Conservation (phyloP, 2,329 filamentous ascomycete species). For the Stromatinia cepivora region DNA sequence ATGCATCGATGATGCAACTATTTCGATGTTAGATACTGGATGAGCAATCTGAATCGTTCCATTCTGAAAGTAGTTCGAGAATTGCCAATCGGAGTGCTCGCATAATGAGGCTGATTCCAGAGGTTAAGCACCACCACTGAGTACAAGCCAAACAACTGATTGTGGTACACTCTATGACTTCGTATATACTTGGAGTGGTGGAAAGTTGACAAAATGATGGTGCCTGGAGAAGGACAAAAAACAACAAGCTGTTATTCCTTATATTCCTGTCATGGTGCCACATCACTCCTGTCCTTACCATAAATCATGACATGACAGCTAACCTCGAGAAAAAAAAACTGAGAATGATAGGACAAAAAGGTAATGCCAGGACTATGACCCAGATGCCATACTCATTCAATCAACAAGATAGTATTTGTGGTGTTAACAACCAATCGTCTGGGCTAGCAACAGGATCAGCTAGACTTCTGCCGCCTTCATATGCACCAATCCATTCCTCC, state of each 20-base stretch:
- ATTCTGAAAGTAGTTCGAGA: not conserved
- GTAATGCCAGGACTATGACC: not conserved
- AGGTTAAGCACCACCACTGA: not conserved
- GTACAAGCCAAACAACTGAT: not conserved
- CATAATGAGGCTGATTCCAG: conserved; percentile 5
- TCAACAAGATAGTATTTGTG: not conserved
- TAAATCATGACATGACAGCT: not conserved
- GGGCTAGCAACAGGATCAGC: conserved; percentile 4
- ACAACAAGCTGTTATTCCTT: not conserved
- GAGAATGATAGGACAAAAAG: not conserved
- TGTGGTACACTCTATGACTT: not conserved
- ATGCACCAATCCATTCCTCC: not conserved
- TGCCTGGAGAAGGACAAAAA: not conserved
- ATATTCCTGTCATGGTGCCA: not conserved
- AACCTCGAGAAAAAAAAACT: not conserved
- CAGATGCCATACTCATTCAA: not conserved
- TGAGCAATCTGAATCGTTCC: not conserved
- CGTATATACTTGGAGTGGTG: not conserved
- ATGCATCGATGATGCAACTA: not conserved
- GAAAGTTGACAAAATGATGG: not conserved
- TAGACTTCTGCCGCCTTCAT: conserved; percentile 10
- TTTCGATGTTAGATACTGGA: not conserved
- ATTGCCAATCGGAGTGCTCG: not conserved
- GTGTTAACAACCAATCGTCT: not conserved
- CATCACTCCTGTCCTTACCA: not conserved